Evolutionary conservation across 2,329 filamentous ascomycete genomes (phyloP).

Genomic region (Calonectria pteridis): DNA sequence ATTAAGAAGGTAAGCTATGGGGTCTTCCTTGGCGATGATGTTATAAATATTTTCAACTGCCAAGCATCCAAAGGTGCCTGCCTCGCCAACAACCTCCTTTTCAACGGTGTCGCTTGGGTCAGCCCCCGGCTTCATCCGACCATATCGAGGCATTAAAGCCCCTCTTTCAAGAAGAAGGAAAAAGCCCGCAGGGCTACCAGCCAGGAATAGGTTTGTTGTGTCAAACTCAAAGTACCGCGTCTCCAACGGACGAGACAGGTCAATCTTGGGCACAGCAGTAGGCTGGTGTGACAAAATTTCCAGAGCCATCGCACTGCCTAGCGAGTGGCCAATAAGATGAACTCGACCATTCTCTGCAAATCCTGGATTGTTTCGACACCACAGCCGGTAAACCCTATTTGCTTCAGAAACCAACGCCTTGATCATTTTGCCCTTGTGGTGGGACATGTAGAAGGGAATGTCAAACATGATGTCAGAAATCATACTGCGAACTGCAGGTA

Average conservation of each 20-base stretch:
- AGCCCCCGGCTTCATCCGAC: constrained; percentile 80
- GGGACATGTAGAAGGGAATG: constrained; percentile 96
- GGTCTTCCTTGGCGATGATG: constrained; percentile 77
- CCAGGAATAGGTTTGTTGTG: constrained; percentile 88
- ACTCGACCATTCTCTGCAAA: constrained; percentile 86
- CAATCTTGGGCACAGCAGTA: constrained; percentile 70
- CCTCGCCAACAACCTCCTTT: constrained; percentile 77
- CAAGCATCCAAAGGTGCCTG: constrained; percentile 87
- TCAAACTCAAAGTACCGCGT: constrained; percentile 87
- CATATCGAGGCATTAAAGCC: constrained; percentile 79
- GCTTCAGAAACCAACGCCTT: constrained; percentile 89
- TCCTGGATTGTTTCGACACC: constrained; percentile 92
- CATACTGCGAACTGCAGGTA: constrained; percentile 91
- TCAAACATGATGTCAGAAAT: constrained; percentile 99
- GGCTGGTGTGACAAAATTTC: constrained; percentile 93
- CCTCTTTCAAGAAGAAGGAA: constrained; percentile 88
- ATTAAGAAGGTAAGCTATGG: constrained; percentile 93
- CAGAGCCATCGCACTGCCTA: constrained; percentile 94
- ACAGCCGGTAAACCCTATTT: constrained; percentile 94
- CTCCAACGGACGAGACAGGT: constrained; percentile 57
- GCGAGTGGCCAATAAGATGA: constrained; percentile 91
- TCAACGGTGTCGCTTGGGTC: constrained; percentile 71
- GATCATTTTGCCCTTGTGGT: constrained; percentile 96
- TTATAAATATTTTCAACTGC: constrained; percentile 98
- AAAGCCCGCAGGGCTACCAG: constrained; percentile 91